phyloP scores from a whole-genome alignment of 352 stramenopile species.

The Phytophthora syringae region DNA sequence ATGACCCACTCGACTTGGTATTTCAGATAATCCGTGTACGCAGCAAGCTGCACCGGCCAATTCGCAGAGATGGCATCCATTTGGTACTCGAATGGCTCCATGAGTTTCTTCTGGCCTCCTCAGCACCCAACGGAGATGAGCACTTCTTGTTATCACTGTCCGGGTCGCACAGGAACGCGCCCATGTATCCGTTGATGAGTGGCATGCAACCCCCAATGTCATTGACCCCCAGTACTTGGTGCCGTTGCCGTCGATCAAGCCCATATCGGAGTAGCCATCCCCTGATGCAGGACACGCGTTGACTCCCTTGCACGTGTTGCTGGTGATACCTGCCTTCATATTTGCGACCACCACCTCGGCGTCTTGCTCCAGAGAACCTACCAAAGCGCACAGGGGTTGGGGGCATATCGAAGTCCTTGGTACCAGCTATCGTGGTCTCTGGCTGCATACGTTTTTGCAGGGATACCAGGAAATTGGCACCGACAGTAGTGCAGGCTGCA shows the following conservation, averaged over 20 bases:
- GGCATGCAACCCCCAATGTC: conserved; percentile 57
- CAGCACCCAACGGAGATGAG: conserved; percentile 24
- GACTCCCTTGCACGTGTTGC: conserved; percentile 50
- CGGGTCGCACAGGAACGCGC: conserved; percentile 52
- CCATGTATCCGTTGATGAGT: conserved; percentile 57
- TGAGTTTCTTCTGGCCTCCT: conserved; percentile 39
- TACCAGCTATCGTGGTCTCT: conserved; percentile 56
- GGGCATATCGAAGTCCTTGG: conserved; percentile 61
- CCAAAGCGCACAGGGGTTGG: conserved; percentile 46
- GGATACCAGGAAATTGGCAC: conserved; percentile 60
- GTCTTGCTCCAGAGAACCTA: conserved; percentile 35
- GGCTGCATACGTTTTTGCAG: conserved; percentile 44
- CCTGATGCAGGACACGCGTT: conserved; percentile 57
- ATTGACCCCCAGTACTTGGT: conserved; percentile 63
- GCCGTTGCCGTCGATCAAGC: conserved; percentile 47
- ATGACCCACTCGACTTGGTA: conserved; percentile 74
- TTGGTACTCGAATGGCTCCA: conserved; percentile 60
- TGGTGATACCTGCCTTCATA: conserved; percentile 43
- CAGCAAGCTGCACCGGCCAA: conserved; percentile 41
- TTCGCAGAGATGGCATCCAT: conserved; percentile 72
- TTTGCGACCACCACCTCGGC: conserved; percentile 39
- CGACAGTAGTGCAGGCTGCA: conserved; percentile 41
- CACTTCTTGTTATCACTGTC: conserved; percentile 53
- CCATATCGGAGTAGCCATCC: conserved; percentile 49
- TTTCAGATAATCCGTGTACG: conserved; percentile 55